Evolutionary conservation across 208 protist species (phyloP), one percentile per base, ranked within the genome.

Genomic region (Trypanosoma boissoni): DNA sequence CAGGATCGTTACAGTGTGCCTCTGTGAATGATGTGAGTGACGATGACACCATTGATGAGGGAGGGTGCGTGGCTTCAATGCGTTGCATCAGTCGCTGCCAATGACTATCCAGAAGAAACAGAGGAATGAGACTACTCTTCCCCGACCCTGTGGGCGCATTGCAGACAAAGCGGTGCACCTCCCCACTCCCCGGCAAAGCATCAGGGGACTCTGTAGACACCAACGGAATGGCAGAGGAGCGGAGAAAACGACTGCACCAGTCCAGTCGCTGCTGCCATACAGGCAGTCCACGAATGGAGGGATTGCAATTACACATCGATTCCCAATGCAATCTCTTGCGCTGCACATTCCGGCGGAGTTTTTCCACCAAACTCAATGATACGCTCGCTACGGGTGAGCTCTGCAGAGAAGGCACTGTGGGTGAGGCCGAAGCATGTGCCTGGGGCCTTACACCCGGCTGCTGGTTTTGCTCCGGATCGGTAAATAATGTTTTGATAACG

Each of bases 101-200:
- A 60, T 94, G 86, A 10, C 67, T 68, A 18, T 94, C 75, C 32
- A 89, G 50, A 2, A 89, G 59, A 54, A 72, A 88, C 6, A 94
- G 63, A 9, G 82, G 80, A 16, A 91, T 51, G 5, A 94, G 54
- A 10, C 85, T 70, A 24, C 78, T 87, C 55, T 94, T 94, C 0
- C 86, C 86, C 0, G 78, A 76, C 1, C 86, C 86, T 1, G 86
- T 94, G 1, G 74, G 36, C 3, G 86, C 82, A 8, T 64, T 60
- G 43, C 82, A 90, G 3, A 90, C 34, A 34, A 90, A 76, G 31
- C 82, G 27, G 12, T 42, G 46, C 4, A 46, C 53, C n/a, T 18
- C 18, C 14, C 16, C 3, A 6, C 24, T 3, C 6, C n/a, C n/a
- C 27, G 7, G 3, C n/a, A 54, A 34, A 57, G 31, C 24, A 12